These are phyloP conservation scores for Pseudocercospora vitis DNA, from an alignment of 2,329 filamentous ascomycete genomes.

Conservation along the genomic window DNA sequence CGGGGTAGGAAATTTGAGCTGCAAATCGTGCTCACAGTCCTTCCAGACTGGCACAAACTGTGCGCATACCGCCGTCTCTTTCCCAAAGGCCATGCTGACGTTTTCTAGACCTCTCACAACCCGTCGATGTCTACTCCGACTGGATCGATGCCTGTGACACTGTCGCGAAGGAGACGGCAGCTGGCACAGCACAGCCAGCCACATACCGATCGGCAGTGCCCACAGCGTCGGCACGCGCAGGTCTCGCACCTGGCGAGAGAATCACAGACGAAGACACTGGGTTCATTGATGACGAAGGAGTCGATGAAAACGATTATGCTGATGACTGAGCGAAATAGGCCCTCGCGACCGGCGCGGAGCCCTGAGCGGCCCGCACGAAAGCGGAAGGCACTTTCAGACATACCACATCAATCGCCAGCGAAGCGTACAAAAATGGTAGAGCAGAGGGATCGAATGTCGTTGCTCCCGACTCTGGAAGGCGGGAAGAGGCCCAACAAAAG, in stretches of 20 bases:
- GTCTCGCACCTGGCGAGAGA: constrained; percentile 34
- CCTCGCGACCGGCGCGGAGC: background rate
- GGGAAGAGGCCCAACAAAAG: no score
- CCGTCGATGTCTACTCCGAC: constrained; percentile 94
- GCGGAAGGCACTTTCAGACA: background rate
- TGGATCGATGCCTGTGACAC: constrained; percentile 94
- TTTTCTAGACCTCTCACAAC: constrained; percentile 76
- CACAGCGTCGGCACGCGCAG: constrained; percentile 17
- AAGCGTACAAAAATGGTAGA: background rate
- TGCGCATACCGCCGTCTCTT: no score
- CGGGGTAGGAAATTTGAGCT: constrained; percentile 79
- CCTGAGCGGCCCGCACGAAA: background rate
- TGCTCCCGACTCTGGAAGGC: no score
- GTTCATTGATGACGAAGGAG: constrained; percentile 41
- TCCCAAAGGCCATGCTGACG: constrained; percentile 16
- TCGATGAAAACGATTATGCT: constrained; percentile 36
- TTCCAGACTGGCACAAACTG: constrained; percentile 95
- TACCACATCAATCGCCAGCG: background rate
- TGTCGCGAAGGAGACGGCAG: constrained; percentile 60
- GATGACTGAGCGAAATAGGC: constrained; percentile 28
- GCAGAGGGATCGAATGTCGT: no score
- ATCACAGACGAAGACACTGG: constrained; percentile 35
- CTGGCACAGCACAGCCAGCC: constrained; percentile 12
- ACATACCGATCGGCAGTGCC: constrained; percentile 14
- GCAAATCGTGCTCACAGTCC: constrained; percentile 89